Evolutionary conservation across 768 basidiomycete species (phyloP), one percentile per base, ranked within the genome.

Genomic region (Mycena leptocephala): DNA sequence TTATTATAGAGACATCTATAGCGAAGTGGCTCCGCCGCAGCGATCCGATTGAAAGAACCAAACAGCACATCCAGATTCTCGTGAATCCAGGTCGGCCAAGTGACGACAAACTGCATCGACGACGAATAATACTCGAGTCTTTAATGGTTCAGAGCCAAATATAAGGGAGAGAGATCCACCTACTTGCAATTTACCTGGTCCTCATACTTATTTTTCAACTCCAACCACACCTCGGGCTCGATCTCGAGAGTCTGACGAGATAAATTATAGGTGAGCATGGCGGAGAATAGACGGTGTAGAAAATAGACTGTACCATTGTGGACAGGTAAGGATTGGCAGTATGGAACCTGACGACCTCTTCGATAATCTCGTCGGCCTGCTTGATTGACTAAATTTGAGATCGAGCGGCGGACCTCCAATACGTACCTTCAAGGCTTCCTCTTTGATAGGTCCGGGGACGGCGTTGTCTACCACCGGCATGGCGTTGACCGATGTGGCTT

Each of bases 311-410:
- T 62, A 62, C 61, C 61, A 62, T 1, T 22, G 61, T 62, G 37
- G 4, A 16, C 61, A 2, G 1, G n/a, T 62, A 2, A 26, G 61
- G 61, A 14, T 62, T 62, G 22, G 35, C 6, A 1, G 1, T 28
- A n/a, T 62, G 61, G 61, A 62, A n/a, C 6, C 26, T 11, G 61
- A 41, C 6, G 37, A 62, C 37, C 2, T 10, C n/a, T 2, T 6
- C 61, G n/a, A 62, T 62, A 11, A 41, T 62, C 61, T 62, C 16
- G 37, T 62, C 39, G 61, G 61, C 61, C 61, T 62, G 61, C 37
- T 41, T 33, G 32, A 58, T 37, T 6, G 35, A 37, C 13, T 37
- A 37, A 37, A n/a, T n/a, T n/a, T n/a, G n/a, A n/a, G n/a, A n/a
- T n/a, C n/a, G n/a, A n/a, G n/a, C n/a, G n/a, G n/a, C n/a, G n/a